Evolutionary conservation across 1,284 basidiomycete genomes (phyloP), one percentile per base, ranked within the genome.

Genomic region (Blastosporella zonata): DNA sequence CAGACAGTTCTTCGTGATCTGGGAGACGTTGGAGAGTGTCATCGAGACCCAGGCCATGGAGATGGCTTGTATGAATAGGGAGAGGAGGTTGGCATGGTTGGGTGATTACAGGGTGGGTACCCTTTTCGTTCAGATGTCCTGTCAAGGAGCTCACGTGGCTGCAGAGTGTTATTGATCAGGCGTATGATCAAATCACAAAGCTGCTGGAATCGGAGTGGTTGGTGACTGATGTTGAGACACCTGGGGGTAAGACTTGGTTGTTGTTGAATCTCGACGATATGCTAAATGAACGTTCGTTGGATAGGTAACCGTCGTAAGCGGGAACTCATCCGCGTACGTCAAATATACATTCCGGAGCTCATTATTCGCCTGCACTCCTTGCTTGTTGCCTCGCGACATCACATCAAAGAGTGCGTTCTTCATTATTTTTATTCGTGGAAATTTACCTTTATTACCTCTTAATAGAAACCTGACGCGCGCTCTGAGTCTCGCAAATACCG

Each of bases 341-440:
- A 92, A 58, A 85, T 95, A 29, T 96, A 90, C 67, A 75, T 98
- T 15, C 96, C 95, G 0, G 93, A 97, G 63, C 77, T 98, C 31
- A 82, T 98, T 55, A 75, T 97, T 52, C 83, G 91, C 17, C 70
- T 98, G 13, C 95, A 98, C 62, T 72, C 77, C 25, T 71, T 87
- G 49, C 73, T 98, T 10, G 79, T 84, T 53, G 71, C 77, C 29
- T 90, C 92, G 5, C 73, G 84, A 15, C 64, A 71, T 5, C 69
- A 79, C 12, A 73, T 94, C 36, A 82, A 87, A 9, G 73, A 77
- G 88, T 94, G 59, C 49, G 87, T 75, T n/a, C n/a, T 12, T 12
- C 25, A n/a, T 15, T 34, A 39, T 35, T 27, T 35, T 9, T 34
- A 20, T 33, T 20, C 33, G 39, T 28, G 10, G 9, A 28, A 5